A percentile compares a stretch with the other conserved stretches of the same genome.
Evolutionary conservation across 1,284 basidiomycete genomes (phyloP).

Genomic region (Ceratobasidium sp.): DNA sequence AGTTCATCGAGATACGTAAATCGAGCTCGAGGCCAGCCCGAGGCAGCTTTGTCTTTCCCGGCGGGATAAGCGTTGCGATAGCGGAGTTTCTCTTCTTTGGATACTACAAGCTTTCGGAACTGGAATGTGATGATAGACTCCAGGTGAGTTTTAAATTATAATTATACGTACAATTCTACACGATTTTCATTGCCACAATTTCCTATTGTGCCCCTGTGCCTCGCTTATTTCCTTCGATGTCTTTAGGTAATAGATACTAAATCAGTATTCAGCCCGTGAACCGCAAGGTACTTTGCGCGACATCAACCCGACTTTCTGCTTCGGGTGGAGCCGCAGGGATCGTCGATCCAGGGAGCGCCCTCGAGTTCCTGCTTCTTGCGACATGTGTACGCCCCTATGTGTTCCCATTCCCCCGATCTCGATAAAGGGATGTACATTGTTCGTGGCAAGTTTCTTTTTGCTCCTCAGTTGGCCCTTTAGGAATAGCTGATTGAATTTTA

Average conservation of each 20-base stretch:
- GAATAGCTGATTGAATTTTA: not conserved
- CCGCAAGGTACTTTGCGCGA: too few relatives aligned
- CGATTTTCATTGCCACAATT: slow-evolving; percentile 4
- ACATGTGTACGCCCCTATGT: slow-evolving; percentile 8
- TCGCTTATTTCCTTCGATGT: not conserved
- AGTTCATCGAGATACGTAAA: slow-evolving; percentile 18
- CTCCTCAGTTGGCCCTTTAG: not conserved
- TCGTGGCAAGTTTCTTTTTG: not conserved
- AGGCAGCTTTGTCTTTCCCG: not conserved
- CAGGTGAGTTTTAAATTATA: not conserved
- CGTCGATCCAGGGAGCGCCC: not conserved
- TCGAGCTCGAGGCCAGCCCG: not conserved
- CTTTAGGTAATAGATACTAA: not conserved
- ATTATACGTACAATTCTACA: not conserved
- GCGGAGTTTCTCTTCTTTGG: slow-evolving; percentile 13
- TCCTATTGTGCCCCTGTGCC: slow-evolving; percentile 8
- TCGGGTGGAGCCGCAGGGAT: not conserved
- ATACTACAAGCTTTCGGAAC: not conserved
- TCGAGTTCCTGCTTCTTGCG: not conserved
- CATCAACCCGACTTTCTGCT: not conserved
- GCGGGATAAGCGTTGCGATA: slow-evolving; percentile 23
- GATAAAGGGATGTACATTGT: slow-evolving; percentile 2
- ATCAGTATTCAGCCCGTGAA: not conserved
- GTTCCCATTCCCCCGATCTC: not conserved
- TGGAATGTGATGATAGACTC: not conserved